Evolutionary conservation across 2,329 filamentous ascomycete genomes (phyloP), one percentile per base, ranked within the genome.

Genomic region (Beauveria varroae): DNA sequence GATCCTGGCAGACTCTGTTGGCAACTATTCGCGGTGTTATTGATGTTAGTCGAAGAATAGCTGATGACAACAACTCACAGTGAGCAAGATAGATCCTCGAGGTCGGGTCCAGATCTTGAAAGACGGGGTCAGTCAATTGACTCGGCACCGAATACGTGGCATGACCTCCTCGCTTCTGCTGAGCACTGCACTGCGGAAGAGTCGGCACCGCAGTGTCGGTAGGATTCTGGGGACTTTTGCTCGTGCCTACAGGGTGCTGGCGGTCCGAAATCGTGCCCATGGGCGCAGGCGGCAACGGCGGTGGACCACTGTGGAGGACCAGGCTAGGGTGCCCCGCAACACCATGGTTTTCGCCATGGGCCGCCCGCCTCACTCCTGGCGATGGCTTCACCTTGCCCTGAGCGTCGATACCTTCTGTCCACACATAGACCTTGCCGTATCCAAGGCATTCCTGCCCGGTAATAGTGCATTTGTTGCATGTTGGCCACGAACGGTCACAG

Each of bases 341-440:
- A 60, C 57, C 62, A 63, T 57, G 47, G 40, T 68, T 65, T 62
- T 68, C 66, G 61, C 62, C 62, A 18, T 61, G 54, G 60, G 60
- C 53, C 43, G 62, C 30, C 47, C 63, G 51, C 57, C 65, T 67
- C 63, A 64, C 63, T 51, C 63, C 65, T 59, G 70, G 64, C 63
- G 69, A 65, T 59, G 73, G 68, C 65, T 72, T 72, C 68, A 75
- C 75, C 65, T 79, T 81, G 30, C 80, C 79, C 12, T 77, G 74
- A 50, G 78, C 74, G 51, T 81, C 79, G 62, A 81, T 78, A 58
- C 78, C 78, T 62, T 79, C 75, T 59, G 83, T 81, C 84, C 84
- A 87, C 62, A 84, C 78, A 65, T 86, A 81, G 52, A 86, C 71
- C 67, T 80, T 81, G 63, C 81, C 83, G 70, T 87, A 87, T 44